phyloP scores from a whole-genome alignment of 2,329 filamentous ascomycete species.

The Ophiostoma novo-ulmi region DNA sequence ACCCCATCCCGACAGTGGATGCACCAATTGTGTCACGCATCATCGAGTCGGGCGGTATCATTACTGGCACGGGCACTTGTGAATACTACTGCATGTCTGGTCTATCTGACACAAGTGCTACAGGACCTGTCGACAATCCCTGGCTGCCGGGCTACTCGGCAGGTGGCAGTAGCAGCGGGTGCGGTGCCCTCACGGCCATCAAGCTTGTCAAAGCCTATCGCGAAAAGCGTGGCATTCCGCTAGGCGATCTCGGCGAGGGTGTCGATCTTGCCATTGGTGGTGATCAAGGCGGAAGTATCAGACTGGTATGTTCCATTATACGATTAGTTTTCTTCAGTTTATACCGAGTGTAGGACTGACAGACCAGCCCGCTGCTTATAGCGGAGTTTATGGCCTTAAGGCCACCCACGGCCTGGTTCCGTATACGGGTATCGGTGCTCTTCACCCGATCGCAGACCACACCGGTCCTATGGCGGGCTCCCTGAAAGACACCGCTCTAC shows the following conservation, averaged over 20 bases:
- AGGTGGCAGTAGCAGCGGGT: slow-evolving; percentile 70
- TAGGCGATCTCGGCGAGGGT: slow-evolving; percentile 39
- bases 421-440: slow-evolving; percentile 43
- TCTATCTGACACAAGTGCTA: slow-evolving; percentile 59
- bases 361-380: slow-evolving; percentile 35
- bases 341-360: no score
- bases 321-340: no score
- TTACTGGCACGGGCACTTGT: slow-evolving; percentile 71
- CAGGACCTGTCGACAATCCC: slow-evolving; percentile 68
- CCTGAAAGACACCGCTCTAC: slow-evolving; percentile 39
- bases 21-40: slow-evolving; percentile 33
- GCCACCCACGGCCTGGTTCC: slow-evolving; percentile 46
- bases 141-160: slow-evolving; percentile 68
- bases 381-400: slow-evolving; percentile 43
- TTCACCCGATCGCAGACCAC: slow-evolving; percentile 42
- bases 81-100: slow-evolving; percentile 58
- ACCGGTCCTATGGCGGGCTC: slow-evolving; percentile 42
- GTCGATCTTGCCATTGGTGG: slow-evolving; percentile 48
- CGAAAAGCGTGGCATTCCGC: slow-evolving; percentile 53
- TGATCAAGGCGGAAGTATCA: slow-evolving; percentile 69
- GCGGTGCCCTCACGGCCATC: slow-evolving; percentile 42
- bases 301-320: slow-evolving; percentile 42
- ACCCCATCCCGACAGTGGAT: slow-evolving; percentile 64
- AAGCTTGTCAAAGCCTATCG: slow-evolving; percentile 23
- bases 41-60: slow-evolving; percentile 60